Evolutionary conservation across 768 basidiomycete species (phyloP).

Genomic region (Inosperma sp.): DNA sequence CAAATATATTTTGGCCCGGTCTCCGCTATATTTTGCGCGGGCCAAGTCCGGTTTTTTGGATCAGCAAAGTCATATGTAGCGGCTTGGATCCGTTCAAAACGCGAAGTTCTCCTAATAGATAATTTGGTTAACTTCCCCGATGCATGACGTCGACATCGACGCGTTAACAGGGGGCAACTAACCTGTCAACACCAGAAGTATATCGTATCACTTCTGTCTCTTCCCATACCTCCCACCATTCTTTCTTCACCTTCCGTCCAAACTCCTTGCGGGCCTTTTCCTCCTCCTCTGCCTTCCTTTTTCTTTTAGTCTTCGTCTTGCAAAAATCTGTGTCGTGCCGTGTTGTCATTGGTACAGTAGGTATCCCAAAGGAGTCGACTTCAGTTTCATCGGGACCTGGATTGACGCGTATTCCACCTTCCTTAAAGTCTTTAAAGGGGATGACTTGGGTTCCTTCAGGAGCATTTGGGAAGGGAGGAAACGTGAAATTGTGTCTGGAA

Average conservation of each 20-base stretch:
- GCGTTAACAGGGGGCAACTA: conserved; percentile 21
- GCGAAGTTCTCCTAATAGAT: conserved; percentile 37
- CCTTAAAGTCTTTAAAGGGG: conserved; percentile 42
- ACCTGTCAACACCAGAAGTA: conserved; percentile 47
- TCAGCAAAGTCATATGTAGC: conserved; percentile 60
- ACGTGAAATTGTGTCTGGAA: conserved; percentile 24
- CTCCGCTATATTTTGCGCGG: conserved; percentile 25
- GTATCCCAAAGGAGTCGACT: conserved; percentile 61
- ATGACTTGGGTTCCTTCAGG: conserved; percentile 40
- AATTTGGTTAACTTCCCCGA: too few species aligned
- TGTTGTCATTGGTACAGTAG: conserved; percentile 51
- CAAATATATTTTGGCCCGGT: conserved; percentile 47
- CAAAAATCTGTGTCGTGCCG: conserved; percentile 52
- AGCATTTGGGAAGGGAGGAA: conserved; percentile 46
- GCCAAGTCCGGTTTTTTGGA: conserved; percentile 38
- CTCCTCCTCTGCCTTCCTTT: conserved; percentile 15
- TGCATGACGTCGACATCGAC: neutral
- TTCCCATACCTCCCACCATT: conserved; percentile 75
- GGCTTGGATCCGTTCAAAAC: conserved; percentile 53
- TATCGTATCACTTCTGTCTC: conserved; percentile 50
- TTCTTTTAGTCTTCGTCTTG: conserved; percentile 53
- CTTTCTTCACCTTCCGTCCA: conserved; percentile 13
- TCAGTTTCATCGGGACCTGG: conserved; percentile 47
- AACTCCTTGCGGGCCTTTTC: conserved; percentile 19
- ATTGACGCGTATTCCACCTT: conserved; percentile 32